Percentiles rank a stretch among this genome's conserved stretches.
Evolutionary conservation across 768 basidiomycete species (phyloP).

Genomic region (Boletus patriciae): DNA sequence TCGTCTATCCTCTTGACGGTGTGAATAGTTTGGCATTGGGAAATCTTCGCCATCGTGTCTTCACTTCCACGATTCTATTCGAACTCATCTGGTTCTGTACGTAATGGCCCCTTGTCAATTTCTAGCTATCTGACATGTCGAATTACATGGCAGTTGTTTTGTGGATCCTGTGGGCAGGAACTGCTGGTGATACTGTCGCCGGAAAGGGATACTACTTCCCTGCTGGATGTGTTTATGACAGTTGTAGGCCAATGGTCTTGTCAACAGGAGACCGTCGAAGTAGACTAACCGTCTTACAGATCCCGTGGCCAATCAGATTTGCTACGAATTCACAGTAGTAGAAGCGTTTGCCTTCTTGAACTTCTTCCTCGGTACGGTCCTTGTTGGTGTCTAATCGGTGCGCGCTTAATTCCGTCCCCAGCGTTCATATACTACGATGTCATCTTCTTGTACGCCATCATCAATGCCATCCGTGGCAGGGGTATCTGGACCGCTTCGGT

Average conservation of each 20-base stretch:
- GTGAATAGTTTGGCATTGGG: slow-evolving; percentile 20
- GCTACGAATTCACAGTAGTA: slow-evolving; percentile 19
- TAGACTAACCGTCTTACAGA: slow-evolving; percentile 5
- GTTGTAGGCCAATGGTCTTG: slow-evolving; percentile 4
- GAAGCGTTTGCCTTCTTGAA: slow-evolving; percentile 23
- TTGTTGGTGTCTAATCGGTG: neutral
- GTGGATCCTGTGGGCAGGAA: slow-evolving; percentile 24
- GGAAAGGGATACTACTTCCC: slow-evolving; percentile 14
- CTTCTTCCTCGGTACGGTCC: slow-evolving; percentile 26
- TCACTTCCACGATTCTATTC: slow-evolving; percentile 26
- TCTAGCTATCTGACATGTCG: neutral
- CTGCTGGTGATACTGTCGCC: slow-evolving; percentile 13
- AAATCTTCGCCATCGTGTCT: slow-evolving; percentile 1
- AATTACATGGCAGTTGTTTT: slow-evolving; percentile 15
- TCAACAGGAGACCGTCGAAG: neutral
- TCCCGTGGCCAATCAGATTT: slow-evolving; percentile 11
- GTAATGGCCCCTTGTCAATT: neutral
- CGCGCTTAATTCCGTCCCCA: slow-evolving; percentile 1
- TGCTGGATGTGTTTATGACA: slow-evolving; percentile 13
- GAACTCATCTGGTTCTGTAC: slow-evolving; percentile 29
- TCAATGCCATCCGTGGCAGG: slow-evolving; percentile 22
- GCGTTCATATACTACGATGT: slow-evolving; percentile 27
- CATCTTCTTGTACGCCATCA: slow-evolving; percentile 24
- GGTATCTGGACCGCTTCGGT: slow-evolving; percentile 28
- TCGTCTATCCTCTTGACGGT: neutral